Evolutionary conservation across 2,329 filamentous ascomycete genomes (phyloP), one percentile per base, ranked within the genome.

Genomic region (Keithomyces neogunnii): DNA sequence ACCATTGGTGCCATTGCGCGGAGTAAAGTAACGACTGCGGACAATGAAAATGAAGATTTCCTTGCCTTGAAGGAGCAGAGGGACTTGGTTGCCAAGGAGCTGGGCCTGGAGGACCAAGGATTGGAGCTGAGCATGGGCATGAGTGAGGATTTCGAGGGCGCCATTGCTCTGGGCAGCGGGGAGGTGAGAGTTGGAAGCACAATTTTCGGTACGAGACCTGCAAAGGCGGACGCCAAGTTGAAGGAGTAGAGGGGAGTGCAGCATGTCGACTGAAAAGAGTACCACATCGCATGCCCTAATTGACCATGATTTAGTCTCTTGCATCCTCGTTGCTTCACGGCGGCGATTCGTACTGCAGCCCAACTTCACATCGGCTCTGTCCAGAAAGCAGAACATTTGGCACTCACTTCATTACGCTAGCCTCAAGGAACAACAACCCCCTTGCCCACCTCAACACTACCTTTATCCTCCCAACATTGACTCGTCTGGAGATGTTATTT

Each of bases 111-210:
- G 13, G 69, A 73, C n/a, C 76, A 77, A 54, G 56, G 53, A n/a
- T 65, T 96, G 60, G 90, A 96, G 73, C 68, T 97, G 69, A 96
- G 91, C 69, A 99, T 99, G 92, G 92, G 92, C 5, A 99, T 99
- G 93, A 96, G 90, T 65, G 84, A 89, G 63, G 93, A 99, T 68
- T 99, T 92, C 67, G 91, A 96, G 73, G 87, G 85, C 6, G 93
- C 93, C 0, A 85, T 97, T 62, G 71, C 69, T 10, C 73, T 89
- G 73, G 93, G 93, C 0, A 96, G 91, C 70, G 78, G 82, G 59
- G 90, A 97, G 75, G 91, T 99, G 5, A 80, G 93, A 52, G 82
- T 99, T 7, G 93, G 93, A 2, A 97, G 89, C 63, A 92, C 88
- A 2, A 96, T 99, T 52, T 99, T 99, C 66, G 93, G 93, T 2